Evolutionary conservation across 108 stramenopile genomes (phyloP).

Genomic region (Cyclotella atomus): DNA sequence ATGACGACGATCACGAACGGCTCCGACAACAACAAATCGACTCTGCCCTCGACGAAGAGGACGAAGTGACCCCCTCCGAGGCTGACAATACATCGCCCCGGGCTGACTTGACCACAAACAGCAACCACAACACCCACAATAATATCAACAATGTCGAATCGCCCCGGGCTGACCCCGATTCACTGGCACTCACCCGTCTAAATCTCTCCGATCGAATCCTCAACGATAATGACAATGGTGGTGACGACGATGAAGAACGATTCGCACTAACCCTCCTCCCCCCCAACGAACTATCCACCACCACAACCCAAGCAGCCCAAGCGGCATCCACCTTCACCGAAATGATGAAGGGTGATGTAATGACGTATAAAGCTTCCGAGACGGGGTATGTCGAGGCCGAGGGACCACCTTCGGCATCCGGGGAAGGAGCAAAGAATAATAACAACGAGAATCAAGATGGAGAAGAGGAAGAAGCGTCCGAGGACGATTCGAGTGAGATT

Average conservation of each 20-base stretch:
- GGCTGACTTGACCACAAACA: too few relatives aligned
- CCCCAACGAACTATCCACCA: slow-evolving; percentile 46
- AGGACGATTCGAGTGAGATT: slow-evolving; percentile 83
- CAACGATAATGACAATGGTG: not conserved
- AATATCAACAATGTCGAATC: not conserved
- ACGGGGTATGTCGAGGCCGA: slow-evolving; percentile 3
- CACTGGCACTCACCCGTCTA: not conserved
- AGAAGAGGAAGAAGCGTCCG: slow-evolving; percentile 73
- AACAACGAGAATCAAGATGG: slow-evolving; percentile 11
- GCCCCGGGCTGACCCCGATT: not conserved
- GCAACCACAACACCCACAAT: not conserved
- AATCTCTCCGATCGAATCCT: not conserved
- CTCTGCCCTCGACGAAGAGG: slow-evolving; percentile 19
- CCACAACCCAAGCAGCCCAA: slow-evolving; percentile 43
- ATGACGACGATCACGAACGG: not conserved
- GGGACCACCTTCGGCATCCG: too few relatives aligned
- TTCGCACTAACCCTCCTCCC: slow-evolving; percentile 47
- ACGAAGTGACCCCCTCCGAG: slow-evolving; percentile 20
- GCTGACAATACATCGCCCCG: too few relatives aligned
- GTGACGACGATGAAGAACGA: slow-evolving; percentile 19
- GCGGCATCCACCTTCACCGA: slow-evolving; percentile 45
- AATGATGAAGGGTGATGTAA: slow-evolving; percentile 6
- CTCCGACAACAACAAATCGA: not conserved
- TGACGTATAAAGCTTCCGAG: slow-evolving; percentile 4
- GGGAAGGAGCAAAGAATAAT: too few relatives aligned